phyloP scores from a whole-genome alignment of 2,329 filamentous ascomycete species.

The Sporothrix humicola region DNA sequence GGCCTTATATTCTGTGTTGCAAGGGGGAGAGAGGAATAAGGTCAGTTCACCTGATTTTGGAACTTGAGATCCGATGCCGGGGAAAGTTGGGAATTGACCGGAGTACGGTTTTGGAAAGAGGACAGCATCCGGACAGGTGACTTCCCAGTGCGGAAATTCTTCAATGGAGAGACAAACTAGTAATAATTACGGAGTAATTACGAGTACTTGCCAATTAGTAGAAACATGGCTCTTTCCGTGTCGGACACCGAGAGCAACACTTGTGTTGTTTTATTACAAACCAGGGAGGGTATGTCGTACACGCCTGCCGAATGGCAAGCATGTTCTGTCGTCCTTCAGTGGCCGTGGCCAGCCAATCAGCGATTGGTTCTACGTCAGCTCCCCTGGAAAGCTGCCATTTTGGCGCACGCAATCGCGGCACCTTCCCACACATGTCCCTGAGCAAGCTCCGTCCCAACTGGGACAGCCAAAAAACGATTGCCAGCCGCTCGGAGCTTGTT shows the following conservation, averaged over 20 bases:
- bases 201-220: background rate
- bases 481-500: slow-evolving; percentile 23
- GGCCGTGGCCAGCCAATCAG: slow-evolving; percentile 23
- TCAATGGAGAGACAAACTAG: background rate
- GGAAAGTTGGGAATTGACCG: no score
- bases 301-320: background rate
- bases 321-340: background rate
- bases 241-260: slow-evolving; percentile 8
- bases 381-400: background rate
- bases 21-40: no score
- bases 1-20: background rate
- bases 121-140: background rate
- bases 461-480: slow-evolving; percentile 4
- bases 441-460: background rate
- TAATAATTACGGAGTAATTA: background rate
- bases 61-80: no score
- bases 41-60: no score
- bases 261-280: background rate
- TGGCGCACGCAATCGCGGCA: slow-evolving; percentile 11
- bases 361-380: slow-evolving; percentile 8
- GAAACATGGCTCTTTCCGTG: background rate
- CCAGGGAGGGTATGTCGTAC: background rate
- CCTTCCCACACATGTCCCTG: background rate
- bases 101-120: background rate
- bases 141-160: background rate